Conservation (phyloP, 768 basidiomycete species). For the Termitomyces bulborhizus region DNA sequence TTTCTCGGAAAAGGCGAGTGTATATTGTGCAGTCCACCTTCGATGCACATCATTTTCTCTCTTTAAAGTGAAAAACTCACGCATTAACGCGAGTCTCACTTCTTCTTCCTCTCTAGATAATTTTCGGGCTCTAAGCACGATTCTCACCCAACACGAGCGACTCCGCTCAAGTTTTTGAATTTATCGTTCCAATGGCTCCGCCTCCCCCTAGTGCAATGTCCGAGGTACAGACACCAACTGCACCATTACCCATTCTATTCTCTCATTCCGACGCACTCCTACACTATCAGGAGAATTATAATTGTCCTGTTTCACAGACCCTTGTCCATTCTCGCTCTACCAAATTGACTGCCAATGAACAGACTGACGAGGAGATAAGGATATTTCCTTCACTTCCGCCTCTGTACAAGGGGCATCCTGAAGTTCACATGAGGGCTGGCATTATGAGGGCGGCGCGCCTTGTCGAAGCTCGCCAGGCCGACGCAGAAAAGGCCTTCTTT, state of each 20-base stretch:
- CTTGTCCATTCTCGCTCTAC: constrained; percentile 41
- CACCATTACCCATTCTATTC: constrained; percentile 27
- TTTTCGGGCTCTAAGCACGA: no score
- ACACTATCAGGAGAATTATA: constrained; percentile 25
- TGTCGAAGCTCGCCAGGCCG: constrained; percentile 47
- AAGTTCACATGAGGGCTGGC: constrained; percentile 68
- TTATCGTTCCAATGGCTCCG: constrained; percentile 7
- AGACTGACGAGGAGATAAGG: constrained; percentile 24
- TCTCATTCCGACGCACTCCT: constrained; percentile 15
- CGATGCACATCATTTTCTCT: no score
- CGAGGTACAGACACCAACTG: constrained; percentile 42
- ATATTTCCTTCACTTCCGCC: constrained; percentile 63
- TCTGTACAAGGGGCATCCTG: constrained; percentile 63
- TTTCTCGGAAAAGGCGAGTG: no score
- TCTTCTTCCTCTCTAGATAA: no score
- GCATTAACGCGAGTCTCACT: no score
- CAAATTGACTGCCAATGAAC: constrained; percentile 27
- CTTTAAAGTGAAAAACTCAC: no score
- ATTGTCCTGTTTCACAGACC: constrained; percentile 47
- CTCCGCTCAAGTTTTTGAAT: constrained; percentile 24
- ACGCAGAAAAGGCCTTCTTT: constrained; percentile 93
- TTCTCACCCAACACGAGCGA: no score
- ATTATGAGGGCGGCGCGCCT: constrained; percentile 57
- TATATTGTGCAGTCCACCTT: no score
- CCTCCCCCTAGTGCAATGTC: constrained; percentile 40